phyloP scores from a whole-genome alignment of 2,329 filamentous ascomycete genomes.

The Diaporthe humulicola region DNA sequence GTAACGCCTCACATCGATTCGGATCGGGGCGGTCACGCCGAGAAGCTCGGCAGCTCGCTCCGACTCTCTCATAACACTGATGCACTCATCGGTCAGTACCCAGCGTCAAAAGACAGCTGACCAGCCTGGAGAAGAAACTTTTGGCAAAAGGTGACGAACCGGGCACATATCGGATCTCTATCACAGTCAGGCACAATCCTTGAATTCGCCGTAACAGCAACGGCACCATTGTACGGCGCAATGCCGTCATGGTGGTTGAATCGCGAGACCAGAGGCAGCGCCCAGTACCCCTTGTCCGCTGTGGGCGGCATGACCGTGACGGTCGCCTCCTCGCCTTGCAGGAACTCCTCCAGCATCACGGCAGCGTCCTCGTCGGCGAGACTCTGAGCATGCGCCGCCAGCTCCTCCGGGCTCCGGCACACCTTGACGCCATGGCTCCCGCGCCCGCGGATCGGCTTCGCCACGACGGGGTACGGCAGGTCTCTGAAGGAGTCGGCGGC shows the following conservation, averaged over 20 bases:
- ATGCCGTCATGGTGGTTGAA: slow-evolving; percentile 63
- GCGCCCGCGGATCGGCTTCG: slow-evolving; percentile 62
- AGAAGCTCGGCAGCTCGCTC: slow-evolving; percentile 55
- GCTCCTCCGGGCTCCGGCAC: slow-evolving; percentile 50
- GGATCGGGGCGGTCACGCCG: slow-evolving; percentile 57
- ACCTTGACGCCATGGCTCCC: slow-evolving; percentile 64
- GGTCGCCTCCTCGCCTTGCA: slow-evolving; percentile 62
- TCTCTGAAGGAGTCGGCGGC: not conserved
- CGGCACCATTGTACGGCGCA: slow-evolving; percentile 62
- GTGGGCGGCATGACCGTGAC: slow-evolving; percentile 65
- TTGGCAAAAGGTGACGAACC: not conserved
- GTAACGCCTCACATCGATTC: slow-evolving; percentile 57
- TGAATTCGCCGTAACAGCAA: slow-evolving; percentile 63
- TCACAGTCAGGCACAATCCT: slow-evolving; percentile 47
- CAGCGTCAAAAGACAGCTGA: not conserved
- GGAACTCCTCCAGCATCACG: slow-evolving; percentile 62
- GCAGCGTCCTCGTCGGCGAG: slow-evolving; percentile 53
- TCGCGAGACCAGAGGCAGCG: slow-evolving; percentile 58
- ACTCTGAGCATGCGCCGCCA: slow-evolving; percentile 49
- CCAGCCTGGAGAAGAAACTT: too few relatives aligned
- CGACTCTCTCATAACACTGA: slow-evolving; percentile 52
- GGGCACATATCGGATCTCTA: not conserved
- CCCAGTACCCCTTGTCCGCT: slow-evolving; percentile 52
- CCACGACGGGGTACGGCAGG: slow-evolving; percentile 55
- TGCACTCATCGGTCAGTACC: not conserved